phyloP scores from a whole-genome alignment of 2,329 filamentous ascomycete genomes.

The Eutypella sp. region DNA sequence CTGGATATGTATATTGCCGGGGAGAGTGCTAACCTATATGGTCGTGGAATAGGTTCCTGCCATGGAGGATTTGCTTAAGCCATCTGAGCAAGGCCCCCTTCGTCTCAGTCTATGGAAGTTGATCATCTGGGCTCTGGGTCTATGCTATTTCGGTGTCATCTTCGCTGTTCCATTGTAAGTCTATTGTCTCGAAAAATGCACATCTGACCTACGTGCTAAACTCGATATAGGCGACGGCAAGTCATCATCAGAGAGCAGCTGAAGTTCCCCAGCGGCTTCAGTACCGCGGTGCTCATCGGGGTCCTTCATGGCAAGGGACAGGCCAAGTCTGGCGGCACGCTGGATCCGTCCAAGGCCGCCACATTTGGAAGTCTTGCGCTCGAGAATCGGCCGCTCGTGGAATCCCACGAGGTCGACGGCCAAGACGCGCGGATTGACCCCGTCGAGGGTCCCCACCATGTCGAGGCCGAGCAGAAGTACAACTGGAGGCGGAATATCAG shows the following conservation, averaged over 20 bases:
- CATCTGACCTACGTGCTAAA: background rate
- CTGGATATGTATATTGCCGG: no score
- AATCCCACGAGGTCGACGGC: conserved; percentile 12
- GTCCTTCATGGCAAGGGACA: conserved; percentile 69
- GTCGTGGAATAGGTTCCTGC: conserved; percentile 61
- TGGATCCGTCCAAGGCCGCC: conserved; percentile 24
- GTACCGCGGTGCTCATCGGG: conserved; percentile 87
- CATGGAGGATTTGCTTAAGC: conserved; percentile 75
- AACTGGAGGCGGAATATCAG: conserved; percentile 46
- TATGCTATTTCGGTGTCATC: conserved; percentile 95
- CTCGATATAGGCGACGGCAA: conserved; percentile 61
- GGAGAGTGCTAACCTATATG: conserved; percentile 2
- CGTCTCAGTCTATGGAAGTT: conserved; percentile 69
- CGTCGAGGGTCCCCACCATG: conserved; percentile 18
- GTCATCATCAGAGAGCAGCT: conserved; percentile 90
- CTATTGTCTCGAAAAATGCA: background rate
- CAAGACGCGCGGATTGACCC: conserved; percentile 12
- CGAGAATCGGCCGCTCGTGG: conserved; percentile 25
- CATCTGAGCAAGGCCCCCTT: conserved; percentile 74
- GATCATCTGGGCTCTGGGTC: conserved; percentile 83
- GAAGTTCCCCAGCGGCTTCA: conserved; percentile 92
- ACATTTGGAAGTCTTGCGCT: conserved; percentile 29
- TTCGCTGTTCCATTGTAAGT: conserved; percentile 81
- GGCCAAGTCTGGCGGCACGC: conserved; percentile 22
- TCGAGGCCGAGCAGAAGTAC: conserved; percentile 31